Base-by-base conservation (phyloP, 2,329 filamentous ascomycete genomes). In the Fusarium fracticaudum region DNA sequence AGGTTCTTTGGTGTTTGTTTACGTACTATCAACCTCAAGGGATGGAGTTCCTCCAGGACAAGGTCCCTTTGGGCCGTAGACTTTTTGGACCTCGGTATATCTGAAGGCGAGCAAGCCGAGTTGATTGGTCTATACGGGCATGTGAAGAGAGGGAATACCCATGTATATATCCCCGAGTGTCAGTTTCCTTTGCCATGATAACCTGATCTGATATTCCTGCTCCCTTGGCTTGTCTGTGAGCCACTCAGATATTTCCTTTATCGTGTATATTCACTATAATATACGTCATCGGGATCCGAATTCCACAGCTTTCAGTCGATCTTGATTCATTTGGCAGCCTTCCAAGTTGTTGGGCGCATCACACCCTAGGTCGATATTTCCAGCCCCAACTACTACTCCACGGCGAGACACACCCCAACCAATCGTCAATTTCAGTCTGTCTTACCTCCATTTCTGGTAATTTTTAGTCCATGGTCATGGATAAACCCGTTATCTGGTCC, bases 1-100 rank as follows among this genome's bases (percentile, higher is more conserved):
- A 37, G 58, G 43, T 38, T 54, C 43, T 70, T 29, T 43, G 43
- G 45, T 58, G 29, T 31, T 55, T 40, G 55, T 55, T 63, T 62
- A 63, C 43, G 48, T 69, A 57, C 47, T 41, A 41, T 69, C 57
- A 60, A 67, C 41, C 44, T 69, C 51, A 44, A 43, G 24, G 22
- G 29, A 41, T 64, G 67, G 53, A 64, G 44, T 66, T 59, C 57
- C 58, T 31, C 31, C 31, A 70, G n/a, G 35, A 43, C 53, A 55
- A 53, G 51, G 66, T 45, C 64, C 65, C 53, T 44, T 51, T 64
- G 35, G 51, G 31, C 44, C 60, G 53, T 24, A 33, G 50, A 44
- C 29, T 64, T 24, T 44, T 59, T 44, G 20, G 44, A 38, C 65
- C 65, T 68, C 65, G 65, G 64, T 41, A 41, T 67, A 45, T 50